Conservation (phyloP, 345 rosid genomes). For the Sisymbrium irio region DNA sequence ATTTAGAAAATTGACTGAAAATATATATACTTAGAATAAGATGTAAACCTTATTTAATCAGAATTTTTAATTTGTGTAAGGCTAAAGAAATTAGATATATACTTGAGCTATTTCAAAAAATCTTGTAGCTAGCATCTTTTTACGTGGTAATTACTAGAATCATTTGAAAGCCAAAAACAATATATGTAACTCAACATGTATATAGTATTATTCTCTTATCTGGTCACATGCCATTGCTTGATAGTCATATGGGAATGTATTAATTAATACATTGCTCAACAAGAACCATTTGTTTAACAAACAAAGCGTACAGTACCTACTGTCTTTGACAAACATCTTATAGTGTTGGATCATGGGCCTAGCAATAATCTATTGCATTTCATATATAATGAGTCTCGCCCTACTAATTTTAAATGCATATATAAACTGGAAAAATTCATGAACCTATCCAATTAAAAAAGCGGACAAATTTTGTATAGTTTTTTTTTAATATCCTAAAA, state of each 20-base stretch:
- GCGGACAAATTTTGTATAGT: background rate
- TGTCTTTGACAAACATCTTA: conserved; percentile 38
- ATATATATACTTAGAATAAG: background rate
- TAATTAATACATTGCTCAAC: conserved; percentile 22
- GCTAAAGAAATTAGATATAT: background rate
- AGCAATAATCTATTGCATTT: conserved; percentile 24
- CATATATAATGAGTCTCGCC: conserved; percentile 5
- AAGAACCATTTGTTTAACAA: conserved; percentile 12
- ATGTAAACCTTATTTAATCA: background rate
- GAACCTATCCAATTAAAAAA: background rate
- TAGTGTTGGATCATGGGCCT: conserved; percentile 48
- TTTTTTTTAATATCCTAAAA: background rate
- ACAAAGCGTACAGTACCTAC: conserved; percentile 20
- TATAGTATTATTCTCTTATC: background rate
- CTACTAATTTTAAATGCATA: background rate
- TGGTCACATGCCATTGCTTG: conserved; percentile 28
- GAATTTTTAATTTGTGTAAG: background rate
- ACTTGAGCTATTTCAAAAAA: background rate
- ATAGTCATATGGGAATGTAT: conserved; percentile 26
- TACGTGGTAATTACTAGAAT: background rate
- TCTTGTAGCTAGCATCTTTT: background rate
- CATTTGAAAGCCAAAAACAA: background rate
- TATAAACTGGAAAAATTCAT: background rate
- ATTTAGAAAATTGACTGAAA: background rate
- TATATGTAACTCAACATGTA: background rate